Base-by-base conservation (phyloP, 179 eudicot genomes). In the Silene noctiflora region DNA sequence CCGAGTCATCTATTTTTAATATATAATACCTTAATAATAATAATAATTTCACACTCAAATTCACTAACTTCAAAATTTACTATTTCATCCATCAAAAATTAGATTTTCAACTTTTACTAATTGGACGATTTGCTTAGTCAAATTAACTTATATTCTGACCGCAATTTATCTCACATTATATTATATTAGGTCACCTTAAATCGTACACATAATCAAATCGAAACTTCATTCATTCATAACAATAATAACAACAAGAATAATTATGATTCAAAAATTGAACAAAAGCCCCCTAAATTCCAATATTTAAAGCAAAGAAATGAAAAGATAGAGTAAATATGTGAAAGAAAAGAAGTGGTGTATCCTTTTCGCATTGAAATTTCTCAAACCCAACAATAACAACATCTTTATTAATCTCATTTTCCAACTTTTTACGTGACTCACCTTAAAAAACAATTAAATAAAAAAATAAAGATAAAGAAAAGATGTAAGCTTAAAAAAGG, bases 291-390 rank as follows among this genome's bases (percentile, higher is more conserved):
- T 2, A 51, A 51, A 51, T 1, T 1, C n/a, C 14, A 51, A 2
- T 14, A 22, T 46, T 35, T 10, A 44, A 42, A 73, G 42, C 2
- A 1, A 5, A 21, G 7, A 5, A 7, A 9, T 20, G 6, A 25
- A 27, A 31, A 75, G 25, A 25, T 21, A 63, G 24, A 8, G 11
- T 48, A 3, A 13, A 0, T 16, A 33, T 13, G 24, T 7, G 16
- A 55, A 29, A 31, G 58, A 21, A 1, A 16, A 64, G 35, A 51
- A 59, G 75, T 80, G 76, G 81, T 79, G 79, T 78, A 74, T 86
- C 86, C 81, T 83, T 78, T 83, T 83, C 80, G 42, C 76, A 76
- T 83, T 84, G 84, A 87, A 85, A 77, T 81, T 72, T 69, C 20
- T 60, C n/a, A 17, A 29, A 3, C 78, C 71, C 71, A 35, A 39